Percentiles rank a stretch among this genome's conserved stretches.
Evolutionary conservation across 2,329 filamentous ascomycete species (phyloP).

Genomic region (Cladosporium sp.): DNA sequence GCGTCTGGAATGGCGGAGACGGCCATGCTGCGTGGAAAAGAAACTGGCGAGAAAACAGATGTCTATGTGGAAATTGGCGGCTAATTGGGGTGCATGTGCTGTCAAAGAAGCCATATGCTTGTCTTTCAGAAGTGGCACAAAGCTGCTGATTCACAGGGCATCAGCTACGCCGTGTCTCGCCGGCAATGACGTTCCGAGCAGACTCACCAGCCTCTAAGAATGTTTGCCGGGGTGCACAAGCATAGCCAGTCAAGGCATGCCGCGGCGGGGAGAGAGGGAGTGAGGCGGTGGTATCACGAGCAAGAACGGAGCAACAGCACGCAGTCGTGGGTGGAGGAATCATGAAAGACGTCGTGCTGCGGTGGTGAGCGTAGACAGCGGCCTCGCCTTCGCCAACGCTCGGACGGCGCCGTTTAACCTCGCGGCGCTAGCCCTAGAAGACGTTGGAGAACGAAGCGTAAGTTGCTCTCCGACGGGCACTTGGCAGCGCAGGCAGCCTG

Average conservation of each 20-base stretch:
- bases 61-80: background rate
- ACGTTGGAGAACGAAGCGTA: background rate
- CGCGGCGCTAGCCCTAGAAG: constrained; percentile 9
- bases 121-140: constrained; percentile 5
- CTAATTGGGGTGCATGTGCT: background rate
- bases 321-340: background rate
- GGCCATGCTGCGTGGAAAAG: constrained; percentile 17
- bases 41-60: constrained; percentile 7
- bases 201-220: constrained; percentile 13
- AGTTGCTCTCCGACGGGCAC: background rate
- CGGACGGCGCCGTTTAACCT: constrained; percentile 8
- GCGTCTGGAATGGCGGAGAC: constrained; percentile 16
- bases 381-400: constrained; percentile 9
- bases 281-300: background rate
- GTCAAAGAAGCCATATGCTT: constrained; percentile 20
- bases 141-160: constrained; percentile 10
- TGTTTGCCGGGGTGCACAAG: constrained; percentile 12
- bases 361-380: constrained; percentile 1
- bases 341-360: constrained; percentile 2
- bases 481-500: background rate
- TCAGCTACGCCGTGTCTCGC: constrained; percentile 13
- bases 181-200: constrained; percentile 12
- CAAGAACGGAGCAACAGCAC: background rate
- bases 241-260: constrained; percentile 13
- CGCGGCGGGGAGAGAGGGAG: background rate